Evolutionary conservation across 352 stramenopile genomes (phyloP).

Genomic region (Phytophthora rubi): DNA sequence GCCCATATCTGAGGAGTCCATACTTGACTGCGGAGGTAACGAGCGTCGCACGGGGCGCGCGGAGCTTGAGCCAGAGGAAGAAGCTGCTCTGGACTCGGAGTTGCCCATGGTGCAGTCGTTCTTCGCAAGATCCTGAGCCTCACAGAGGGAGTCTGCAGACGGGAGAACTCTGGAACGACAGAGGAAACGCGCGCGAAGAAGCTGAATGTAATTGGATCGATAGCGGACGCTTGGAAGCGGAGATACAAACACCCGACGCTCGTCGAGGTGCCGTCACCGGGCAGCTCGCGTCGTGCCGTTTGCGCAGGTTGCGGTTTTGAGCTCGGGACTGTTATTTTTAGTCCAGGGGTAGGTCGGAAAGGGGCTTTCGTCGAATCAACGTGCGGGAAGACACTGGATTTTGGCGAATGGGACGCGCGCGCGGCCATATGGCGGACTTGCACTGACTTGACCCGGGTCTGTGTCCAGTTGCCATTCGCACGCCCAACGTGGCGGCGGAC

Average conservation of each 20-base stretch:
- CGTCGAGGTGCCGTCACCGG: constrained; percentile 15
- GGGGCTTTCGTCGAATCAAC: constrained; percentile 21
- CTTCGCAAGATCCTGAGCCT: constrained; percentile 11
- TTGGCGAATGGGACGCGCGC: constrained; percentile 17
- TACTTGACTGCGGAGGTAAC: constrained; percentile 25
- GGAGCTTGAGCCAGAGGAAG: constrained; percentile 32
- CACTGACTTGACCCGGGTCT: constrained; percentile 32
- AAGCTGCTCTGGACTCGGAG: constrained; percentile 52
- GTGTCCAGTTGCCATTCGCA: constrained; percentile 9
- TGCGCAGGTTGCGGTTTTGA: constrained; percentile 23
- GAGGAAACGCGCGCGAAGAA: constrained; percentile 3
- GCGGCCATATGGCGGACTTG: constrained; percentile 29
- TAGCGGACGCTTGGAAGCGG: constrained; percentile 3
- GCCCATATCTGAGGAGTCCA: constrained; percentile 17
- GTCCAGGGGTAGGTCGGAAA: constrained; percentile 24
- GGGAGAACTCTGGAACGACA: neutral
- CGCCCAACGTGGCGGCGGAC: neutral
- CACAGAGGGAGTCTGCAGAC: constrained; percentile 6
- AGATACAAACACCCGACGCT: constrained; percentile 25
- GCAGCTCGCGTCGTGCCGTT: constrained; percentile 15
- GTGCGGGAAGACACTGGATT: neutral
- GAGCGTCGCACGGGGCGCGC: constrained; percentile 16
- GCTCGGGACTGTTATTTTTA: constrained; percentile 22
- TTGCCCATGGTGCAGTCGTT: constrained; percentile 55
- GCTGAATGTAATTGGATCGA: constrained; percentile 8